Base-by-base conservation (phyloP, 345 rosid genomes). In the Raphanus raphanistrum region DNA sequence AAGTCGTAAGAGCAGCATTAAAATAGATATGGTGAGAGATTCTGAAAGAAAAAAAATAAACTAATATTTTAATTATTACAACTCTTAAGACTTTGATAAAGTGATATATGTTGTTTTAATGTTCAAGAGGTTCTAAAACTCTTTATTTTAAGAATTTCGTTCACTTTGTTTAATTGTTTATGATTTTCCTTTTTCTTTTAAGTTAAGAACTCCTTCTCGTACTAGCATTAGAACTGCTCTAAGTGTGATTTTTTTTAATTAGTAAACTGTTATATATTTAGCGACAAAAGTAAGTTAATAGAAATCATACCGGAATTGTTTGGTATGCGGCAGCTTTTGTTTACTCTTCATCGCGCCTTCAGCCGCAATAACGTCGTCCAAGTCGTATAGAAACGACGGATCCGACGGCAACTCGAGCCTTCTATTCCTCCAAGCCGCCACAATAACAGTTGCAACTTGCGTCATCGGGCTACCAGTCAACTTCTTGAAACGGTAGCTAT, bases 381-480 rank as follows among this genome's bases (percentile, higher is more conserved):
- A 75, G 35, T 89, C 80, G 82, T 80, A 85, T 5, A 95, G 85
- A 60, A 78, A 61, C 4, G 85, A 78, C 10, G 85, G 55, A 59
- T 92, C 92, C 3, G 92, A 83, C 29, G 98, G 99, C 29, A 86
- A 58, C 43, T 88, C 88, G 61, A 84, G 31, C 13, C 68, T 16
- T 63, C 94, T 82, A 38, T 90, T 95, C 76, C 79, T 86, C 92
- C 94, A 88, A 0, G 99, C 94, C 2, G 81, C 83, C 41, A 88
- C 86, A 43, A 79, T 41, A 45, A 90, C 97, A 1, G 94, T 70
- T 1, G 96, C 94, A 48, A 95, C 85, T 77, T 92, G 99, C 1
- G 99, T 91, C 83, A 95, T 75, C n/a, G 97, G 99, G 68, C 98
- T 95, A 4, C 99, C 99, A 5, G 80, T 89, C 80, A 92, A 79